Evolutionary conservation across 2,329 filamentous ascomycete genomes (phyloP), one percentile per base, ranked within the genome.

Genomic region (Neobulgaria alba): DNA sequence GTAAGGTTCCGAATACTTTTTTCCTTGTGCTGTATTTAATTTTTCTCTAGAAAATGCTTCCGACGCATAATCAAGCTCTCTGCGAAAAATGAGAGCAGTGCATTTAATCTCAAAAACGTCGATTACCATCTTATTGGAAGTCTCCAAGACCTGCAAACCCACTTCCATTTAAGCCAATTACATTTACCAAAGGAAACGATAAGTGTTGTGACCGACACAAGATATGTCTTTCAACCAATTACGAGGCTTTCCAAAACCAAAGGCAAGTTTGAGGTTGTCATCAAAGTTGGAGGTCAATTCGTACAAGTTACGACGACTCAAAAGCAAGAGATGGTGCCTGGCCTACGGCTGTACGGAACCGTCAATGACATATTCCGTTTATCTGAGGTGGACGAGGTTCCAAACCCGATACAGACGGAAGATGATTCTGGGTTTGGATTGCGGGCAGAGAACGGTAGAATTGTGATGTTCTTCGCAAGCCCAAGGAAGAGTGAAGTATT

Each of bases 391-490:
- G 79, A 83, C 43, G 79, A 84, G 61, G 75, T 77, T 3, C 70
- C 77, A 4, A 76, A 75, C 2, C 76, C 75, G 2, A 76, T 80
- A 39, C 71, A 77, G 44, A 74, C 73, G 0, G 79, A 82, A 43
- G 78, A 83, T 43, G 77, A 82, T 48, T 76, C 74, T 3, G 73
- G 77, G 1, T 84, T 84, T 57, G 79, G 78, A 1, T 62, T 84
- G 19, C 69, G 78, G 36, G 78, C 78, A 2, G 79, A 84, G 51
- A 79, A 77, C 47, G 79, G 79, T 50, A 82, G 79, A 60, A 77
- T 82, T 36, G 72, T 82, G 39, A 82, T 84, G 77, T 82, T 78
- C 55, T 84, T 84, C 57, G 79, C 77, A 14, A 82, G 79, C 49
- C 67, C 76, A 1, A 75, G 74, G 55, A 81, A 79, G 57, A 56